phyloP scores from a whole-genome alignment of 2,329 filamentous ascomycete genomes.

The Ramichloridium luteum region DNA sequence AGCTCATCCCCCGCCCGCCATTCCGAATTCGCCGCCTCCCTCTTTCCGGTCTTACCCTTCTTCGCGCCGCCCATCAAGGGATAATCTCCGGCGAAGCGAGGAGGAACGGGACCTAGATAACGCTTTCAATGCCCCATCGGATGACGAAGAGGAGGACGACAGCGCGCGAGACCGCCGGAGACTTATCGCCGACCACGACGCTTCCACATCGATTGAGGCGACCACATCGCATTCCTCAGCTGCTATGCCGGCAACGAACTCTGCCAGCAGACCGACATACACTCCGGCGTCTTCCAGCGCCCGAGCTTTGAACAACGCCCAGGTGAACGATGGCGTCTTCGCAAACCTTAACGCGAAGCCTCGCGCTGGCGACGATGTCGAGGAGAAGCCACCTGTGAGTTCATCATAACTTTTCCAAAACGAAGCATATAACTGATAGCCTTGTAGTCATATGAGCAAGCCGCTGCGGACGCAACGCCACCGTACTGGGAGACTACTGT shows the following conservation, averaged over 20 bases:
- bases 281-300: constrained; percentile 27
- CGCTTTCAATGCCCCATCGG: constrained; percentile 59
- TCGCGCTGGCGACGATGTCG: constrained; percentile 65
- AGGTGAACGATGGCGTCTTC: constrained; percentile 89
- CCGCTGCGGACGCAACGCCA: constrained; percentile 85
- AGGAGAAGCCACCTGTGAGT: constrained; percentile 71
- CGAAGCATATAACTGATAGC: constrained; percentile 1
- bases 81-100: constrained; percentile 40
- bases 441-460: constrained; percentile 85
- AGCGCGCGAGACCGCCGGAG: constrained; percentile 73
- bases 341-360: constrained; percentile 89
- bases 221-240: constrained; percentile 6
- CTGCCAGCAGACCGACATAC: constrained; percentile 44
- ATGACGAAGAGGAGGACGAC: constrained; percentile 58
- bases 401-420: constrained; percentile 38
- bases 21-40: constrained; percentile 46
- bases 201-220: constrained; percentile 16
- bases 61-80: constrained; percentile 46
- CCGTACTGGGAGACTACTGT: constrained; percentile 99
- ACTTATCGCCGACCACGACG: constrained; percentile 42
- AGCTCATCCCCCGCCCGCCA: constrained; percentile 24
- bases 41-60: constrained; percentile 82
- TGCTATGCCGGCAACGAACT: constrained; percentile 31
- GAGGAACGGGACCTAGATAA: constrained; percentile 79
- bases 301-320: constrained; percentile 53